Conservation (phyloP, 306 rosid species). For the Comarum palustre region DNA sequence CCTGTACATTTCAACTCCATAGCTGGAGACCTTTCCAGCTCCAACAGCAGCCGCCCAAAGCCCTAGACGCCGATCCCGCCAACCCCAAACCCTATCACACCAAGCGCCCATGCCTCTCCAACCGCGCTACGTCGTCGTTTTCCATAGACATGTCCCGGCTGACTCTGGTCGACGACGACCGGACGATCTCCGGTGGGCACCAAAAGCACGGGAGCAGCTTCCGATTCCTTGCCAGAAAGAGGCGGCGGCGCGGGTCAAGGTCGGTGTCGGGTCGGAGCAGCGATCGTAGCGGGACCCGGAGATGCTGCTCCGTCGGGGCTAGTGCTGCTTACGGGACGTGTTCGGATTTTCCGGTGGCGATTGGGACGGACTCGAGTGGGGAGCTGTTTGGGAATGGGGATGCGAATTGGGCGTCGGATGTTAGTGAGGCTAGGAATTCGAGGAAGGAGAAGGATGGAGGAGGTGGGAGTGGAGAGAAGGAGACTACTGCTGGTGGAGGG, state of each 20-base stretch:
- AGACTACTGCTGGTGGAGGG: slow-evolving; percentile 53
- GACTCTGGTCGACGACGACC: slow-evolving; percentile 63
- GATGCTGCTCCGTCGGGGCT: slow-evolving; percentile 90
- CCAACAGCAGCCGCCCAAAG: slow-evolving; percentile 35
- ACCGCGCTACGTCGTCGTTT: slow-evolving; percentile 70
- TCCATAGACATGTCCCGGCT: slow-evolving; percentile 68
- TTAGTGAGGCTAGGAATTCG: slow-evolving; percentile 77
- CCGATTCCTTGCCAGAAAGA: slow-evolving; percentile 63
- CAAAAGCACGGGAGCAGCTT: slow-evolving; percentile 36
- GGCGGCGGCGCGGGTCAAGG: slow-evolving; percentile 86
- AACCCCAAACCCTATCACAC: slow-evolving; percentile 37
- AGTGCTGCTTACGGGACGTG: slow-evolving; percentile 90
- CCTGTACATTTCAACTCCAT: slow-evolving; percentile 67
- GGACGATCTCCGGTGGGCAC: slow-evolving; percentile 24
- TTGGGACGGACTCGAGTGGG: slow-evolving; percentile 93
- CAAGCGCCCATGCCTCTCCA: slow-evolving; percentile 92
- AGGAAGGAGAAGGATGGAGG: slow-evolving; percentile 65
- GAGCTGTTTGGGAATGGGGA: slow-evolving; percentile 89
- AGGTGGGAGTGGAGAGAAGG: slow-evolving; percentile 66
- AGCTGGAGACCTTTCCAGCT: slow-evolving; percentile 71
- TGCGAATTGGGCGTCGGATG: slow-evolving; percentile 87
- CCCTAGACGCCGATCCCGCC: slow-evolving; percentile 45
- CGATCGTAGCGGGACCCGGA: slow-evolving; percentile 82
- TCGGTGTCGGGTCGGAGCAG: slow-evolving; percentile 97
- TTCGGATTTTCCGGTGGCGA: slow-evolving; percentile 89